A percentile compares a stretch with the other conserved stretches of the same genome.
phyloP scores from a whole-genome alignment of 2,329 filamentous ascomycete species.

The Zasmidium cellare region DNA sequence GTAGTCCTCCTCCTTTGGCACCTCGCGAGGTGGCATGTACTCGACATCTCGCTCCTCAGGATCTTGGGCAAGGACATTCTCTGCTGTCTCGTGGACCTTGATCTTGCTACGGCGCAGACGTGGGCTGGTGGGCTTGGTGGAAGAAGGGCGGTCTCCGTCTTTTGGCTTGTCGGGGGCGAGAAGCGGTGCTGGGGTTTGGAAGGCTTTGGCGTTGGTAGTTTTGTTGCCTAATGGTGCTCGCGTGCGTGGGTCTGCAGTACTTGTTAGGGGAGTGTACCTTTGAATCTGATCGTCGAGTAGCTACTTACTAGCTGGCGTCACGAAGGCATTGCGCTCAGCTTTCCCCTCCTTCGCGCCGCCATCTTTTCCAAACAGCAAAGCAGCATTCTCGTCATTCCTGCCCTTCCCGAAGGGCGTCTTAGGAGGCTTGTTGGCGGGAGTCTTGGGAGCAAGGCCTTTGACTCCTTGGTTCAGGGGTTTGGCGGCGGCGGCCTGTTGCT shows the following conservation, averaged over 20 bases:
- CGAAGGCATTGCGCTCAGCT: slow-evolving; percentile 65
- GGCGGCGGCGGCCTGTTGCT: slow-evolving; percentile 67
- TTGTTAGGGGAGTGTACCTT: slow-evolving; percentile 8
- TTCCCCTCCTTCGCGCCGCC: slow-evolving; percentile 56
- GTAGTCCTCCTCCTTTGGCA: slow-evolving; percentile 40
- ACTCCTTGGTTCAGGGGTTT: slow-evolving; percentile 70
- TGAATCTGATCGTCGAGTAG: background rate
- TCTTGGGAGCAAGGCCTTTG: slow-evolving; percentile 69
- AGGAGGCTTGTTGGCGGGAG: slow-evolving; percentile 70
- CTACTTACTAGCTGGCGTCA: slow-evolving; percentile 74
- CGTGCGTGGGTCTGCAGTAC: slow-evolving; percentile 58
- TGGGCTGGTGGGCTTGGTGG: slow-evolving; percentile 56
- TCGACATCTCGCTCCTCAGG: slow-evolving; percentile 73
- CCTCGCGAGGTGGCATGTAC: slow-evolving; percentile 77
- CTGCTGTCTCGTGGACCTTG: slow-evolving; percentile 60
- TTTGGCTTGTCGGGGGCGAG: slow-evolving; percentile 53
- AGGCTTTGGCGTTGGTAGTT: slow-evolving; percentile 88
- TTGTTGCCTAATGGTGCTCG: slow-evolving; percentile 89
- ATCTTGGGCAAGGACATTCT: slow-evolving; percentile 21
- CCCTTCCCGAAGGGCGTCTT: slow-evolving; percentile 73
- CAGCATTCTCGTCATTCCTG: slow-evolving; percentile 83
- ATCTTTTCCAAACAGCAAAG: slow-evolving; percentile 58
- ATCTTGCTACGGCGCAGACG: slow-evolving; percentile 56
- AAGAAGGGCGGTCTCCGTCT: slow-evolving; percentile 33
- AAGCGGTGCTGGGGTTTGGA: slow-evolving; percentile 59